Base-by-base conservation (phyloP, 345 rosid genomes). In the Sisymbrium altissimum region DNA sequence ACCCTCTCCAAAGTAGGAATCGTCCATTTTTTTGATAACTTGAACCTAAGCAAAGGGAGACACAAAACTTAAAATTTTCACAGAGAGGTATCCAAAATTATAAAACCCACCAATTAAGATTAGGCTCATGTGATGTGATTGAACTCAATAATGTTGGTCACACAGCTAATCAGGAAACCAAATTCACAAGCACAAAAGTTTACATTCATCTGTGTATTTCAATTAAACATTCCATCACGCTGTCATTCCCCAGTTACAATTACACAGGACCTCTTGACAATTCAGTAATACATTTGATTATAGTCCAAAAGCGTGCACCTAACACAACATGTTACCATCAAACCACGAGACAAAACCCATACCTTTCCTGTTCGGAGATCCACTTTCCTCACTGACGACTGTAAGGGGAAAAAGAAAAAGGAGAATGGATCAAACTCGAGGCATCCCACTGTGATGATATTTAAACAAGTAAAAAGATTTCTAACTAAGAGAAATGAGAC, bases 351-450 rank as follows among this genome's bases (percentile, higher is more conserved):
- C 10, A 33, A 73, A 36, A 29, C 48, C 48, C 54, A 39, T 80
- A 95, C 98, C 99, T 89, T 82, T 57, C 98, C 99, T 10, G 87
- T 90, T 53, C 60, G 77, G 45, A 92, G 86, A 83, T 68, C 80
- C 45, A 92, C 94, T 84, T 72, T 85, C 68, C 98, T 88, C 77
- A 92, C 85, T 4, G 98, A 88, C 3, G 99, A 95, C 99, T 92
- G 84, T 50, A 83, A 81, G 0, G 3, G 45, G 39, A 7, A 65
- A 64, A 29, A 5, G 41, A 55, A 1, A 72, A 30, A 9, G 2
- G 50, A 68, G 18, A 49, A 40, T 9, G 0, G 6, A 56, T 76
- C 44, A 76, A 27, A 63, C 33, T 53, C 18, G 23, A 68, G 23
- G 23, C 23, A 11, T 29, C 36, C 3, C 19, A 66, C 13, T 17